Base-by-base conservation (phyloP, 208 protist species). In the Acanthamoeba castellanii region DNA sequence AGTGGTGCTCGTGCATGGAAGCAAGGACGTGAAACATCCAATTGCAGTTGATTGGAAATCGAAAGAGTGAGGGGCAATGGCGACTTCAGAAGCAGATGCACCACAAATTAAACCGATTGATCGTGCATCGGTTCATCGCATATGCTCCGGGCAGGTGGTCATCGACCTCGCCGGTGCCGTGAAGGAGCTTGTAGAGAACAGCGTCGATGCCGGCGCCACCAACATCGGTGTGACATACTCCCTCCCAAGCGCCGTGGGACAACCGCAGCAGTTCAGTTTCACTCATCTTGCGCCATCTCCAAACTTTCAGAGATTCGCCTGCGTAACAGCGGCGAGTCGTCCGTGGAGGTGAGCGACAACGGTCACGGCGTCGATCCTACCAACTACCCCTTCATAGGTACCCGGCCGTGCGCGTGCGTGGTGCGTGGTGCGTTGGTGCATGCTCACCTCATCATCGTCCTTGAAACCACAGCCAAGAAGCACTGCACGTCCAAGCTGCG, bases 181-280 rank as follows among this genome's bases (percentile, higher is more conserved):
- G 4, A 98, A 98, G 87, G 98, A 98, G 70, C 95, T 98, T 34
- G 55, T 98, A 0, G 98, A 98, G 59, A 98, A 98, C 91, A 95
- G 93, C 55, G 81, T 98, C 25, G 98, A 98, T 97, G 98, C 98
- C 7, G 92, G 93, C 11, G 92, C 98, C 14, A 98, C 97, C 14
- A 42, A 45, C 25, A 95, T 98, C 9, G 91, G 95, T 66, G 78
- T n/a, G n/a, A n/a, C n/a, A n/a, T n/a, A n/a, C n/a, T n/a, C n/a
- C n/a, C n/a, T n/a, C n/a, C n/a, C n/a, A n/a, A n/a, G n/a, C 52
- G 52, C 52, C 52, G 52, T 7, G 11, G 16, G 7, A 16, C 52
- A 57, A 57, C 52, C 16, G 52, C 16, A 57, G 52, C 52, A n/a
- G n/a, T n/a, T 57, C 52, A 57, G 52, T 20, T 7, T 57, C 52